Evolutionary conservation across 2,329 filamentous ascomycete species (phyloP).

Genomic region (Colletotrichum sp.): DNA sequence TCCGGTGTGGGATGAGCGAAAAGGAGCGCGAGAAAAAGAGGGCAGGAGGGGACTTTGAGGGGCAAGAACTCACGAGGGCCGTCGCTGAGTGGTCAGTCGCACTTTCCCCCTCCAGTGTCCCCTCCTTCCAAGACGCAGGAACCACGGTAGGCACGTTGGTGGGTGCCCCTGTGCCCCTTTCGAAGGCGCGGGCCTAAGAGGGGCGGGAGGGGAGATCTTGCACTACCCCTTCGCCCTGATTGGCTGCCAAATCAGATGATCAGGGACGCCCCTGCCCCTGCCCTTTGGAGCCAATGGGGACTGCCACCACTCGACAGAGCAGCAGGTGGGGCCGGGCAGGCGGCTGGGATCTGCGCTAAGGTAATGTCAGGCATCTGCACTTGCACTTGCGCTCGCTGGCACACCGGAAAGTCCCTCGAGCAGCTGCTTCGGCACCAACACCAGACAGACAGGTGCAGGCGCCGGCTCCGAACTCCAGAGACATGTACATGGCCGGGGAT

Average conservation of each 20-base stretch:
- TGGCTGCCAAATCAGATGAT: neutral
- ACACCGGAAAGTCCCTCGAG: neutral
- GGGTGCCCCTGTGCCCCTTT: neutral
- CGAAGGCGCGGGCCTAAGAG: neutral
- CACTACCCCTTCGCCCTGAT: neutral
- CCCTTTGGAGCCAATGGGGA: neutral
- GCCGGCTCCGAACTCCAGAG: neutral
- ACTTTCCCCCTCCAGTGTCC: neutral
- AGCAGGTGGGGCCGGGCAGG: neutral
- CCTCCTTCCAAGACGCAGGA: neutral
- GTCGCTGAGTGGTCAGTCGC: neutral
- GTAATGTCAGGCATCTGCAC: slow-evolving; percentile 9
- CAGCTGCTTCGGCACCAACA: neutral
- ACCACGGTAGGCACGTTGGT: neutral
- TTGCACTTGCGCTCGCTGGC: neutral
- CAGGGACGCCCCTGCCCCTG: neutral
- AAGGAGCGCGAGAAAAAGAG: neutral
- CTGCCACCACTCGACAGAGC: neutral
- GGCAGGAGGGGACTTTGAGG: neutral
- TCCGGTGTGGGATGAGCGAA: neutral
- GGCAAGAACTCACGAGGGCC: neutral
- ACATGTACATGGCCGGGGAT: neutral
- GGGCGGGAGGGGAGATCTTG: neutral
- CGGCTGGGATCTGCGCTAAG: slow-evolving; percentile 20
- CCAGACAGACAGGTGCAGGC: neutral